A percentile compares a stretch with the other conserved stretches of the same genome.
phyloP scores from a whole-genome alignment of 1,284 basidiomycete species.

The Microbotryum violaceum region DNA sequence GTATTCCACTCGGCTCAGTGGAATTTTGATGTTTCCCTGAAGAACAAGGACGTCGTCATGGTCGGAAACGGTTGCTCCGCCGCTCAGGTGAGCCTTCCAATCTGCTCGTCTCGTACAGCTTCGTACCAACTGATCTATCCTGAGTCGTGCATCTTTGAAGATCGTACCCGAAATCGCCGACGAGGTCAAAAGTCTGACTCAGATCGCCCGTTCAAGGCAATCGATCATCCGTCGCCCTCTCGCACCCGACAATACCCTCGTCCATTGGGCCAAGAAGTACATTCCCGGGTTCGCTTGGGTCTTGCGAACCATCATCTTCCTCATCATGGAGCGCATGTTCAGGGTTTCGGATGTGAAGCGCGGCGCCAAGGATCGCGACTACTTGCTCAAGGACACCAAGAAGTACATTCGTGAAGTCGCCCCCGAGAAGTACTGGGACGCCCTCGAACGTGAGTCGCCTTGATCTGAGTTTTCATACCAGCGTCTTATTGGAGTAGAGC shows the following conservation, averaged over 20 bases:
- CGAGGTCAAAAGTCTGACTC: slow-evolving; percentile 14
- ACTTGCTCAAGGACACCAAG: slow-evolving; percentile 2
- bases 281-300: slow-evolving; percentile 25
- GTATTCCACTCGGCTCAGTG: slow-evolving; percentile 27
- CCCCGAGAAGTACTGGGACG: slow-evolving; percentile 26
- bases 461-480: too few species aligned
- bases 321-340: slow-evolving; percentile 16
- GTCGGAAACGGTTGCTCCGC: slow-evolving; percentile 26
- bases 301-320: slow-evolving; percentile 20
- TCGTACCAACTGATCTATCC: background rate
- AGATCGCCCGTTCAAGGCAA: slow-evolving; percentile 27
- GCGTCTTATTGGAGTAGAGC: too few species aligned
- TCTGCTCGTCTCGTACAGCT: background rate
- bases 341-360: slow-evolving; percentile 13
- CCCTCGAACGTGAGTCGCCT: slow-evolving; percentile 2
- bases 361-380: slow-evolving; percentile 11
- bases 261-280: slow-evolving; percentile 13
- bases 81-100: background rate
- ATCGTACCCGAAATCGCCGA: slow-evolving; percentile 26
- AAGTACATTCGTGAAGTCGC: slow-evolving; percentile 20
- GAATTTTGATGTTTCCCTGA: slow-evolving; percentile 12
- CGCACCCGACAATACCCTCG: slow-evolving; percentile 10
- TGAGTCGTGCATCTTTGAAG: background rate
- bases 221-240: slow-evolving; percentile 15
- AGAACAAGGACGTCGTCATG: slow-evolving; percentile 28